Percentiles rank a stretch among this genome's conserved stretches.
Evolutionary conservation across 1,284 basidiomycete genomes (phyloP).

Genomic region (Austropuccinia psidii): DNA sequence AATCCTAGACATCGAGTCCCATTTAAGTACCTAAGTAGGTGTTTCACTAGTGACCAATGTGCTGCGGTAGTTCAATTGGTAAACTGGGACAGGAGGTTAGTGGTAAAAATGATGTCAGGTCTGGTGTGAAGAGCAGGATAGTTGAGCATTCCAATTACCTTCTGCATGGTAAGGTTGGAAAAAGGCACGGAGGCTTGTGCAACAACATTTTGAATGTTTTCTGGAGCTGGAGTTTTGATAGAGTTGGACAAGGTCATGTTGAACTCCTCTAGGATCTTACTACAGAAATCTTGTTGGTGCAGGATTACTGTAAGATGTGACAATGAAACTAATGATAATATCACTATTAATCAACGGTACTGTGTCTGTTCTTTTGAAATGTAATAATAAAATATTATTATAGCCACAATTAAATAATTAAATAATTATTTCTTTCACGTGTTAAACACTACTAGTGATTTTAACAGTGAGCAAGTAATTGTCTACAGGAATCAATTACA

Average conservation of each 20-base stretch:
- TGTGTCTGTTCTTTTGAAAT: no score
- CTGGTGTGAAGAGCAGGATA: neutral
- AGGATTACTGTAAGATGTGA: no score
- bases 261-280: neutral
- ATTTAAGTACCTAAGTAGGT: neutral
- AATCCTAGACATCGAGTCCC: neutral
- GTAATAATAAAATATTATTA: no score
- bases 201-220: neutral
- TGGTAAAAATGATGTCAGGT: neutral
- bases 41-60: neutral
- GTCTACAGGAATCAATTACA: no score
- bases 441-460: no score
- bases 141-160: constrained; percentile 2
- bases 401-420: no score
- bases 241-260: neutral
- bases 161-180: neutral
- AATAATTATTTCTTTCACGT: no score
- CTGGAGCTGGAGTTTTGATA: neutral
- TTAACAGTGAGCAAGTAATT: no score
- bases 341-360: no score
- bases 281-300: neutral
- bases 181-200: neutral
- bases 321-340: no score
- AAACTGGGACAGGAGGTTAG: constrained; percentile 1
- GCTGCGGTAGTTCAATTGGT: neutral